These are phyloP conservation scores for Pythium sukuiense DNA, from an alignment of 352 stramenopile genomes.

Conservation along the genomic window DNA sequence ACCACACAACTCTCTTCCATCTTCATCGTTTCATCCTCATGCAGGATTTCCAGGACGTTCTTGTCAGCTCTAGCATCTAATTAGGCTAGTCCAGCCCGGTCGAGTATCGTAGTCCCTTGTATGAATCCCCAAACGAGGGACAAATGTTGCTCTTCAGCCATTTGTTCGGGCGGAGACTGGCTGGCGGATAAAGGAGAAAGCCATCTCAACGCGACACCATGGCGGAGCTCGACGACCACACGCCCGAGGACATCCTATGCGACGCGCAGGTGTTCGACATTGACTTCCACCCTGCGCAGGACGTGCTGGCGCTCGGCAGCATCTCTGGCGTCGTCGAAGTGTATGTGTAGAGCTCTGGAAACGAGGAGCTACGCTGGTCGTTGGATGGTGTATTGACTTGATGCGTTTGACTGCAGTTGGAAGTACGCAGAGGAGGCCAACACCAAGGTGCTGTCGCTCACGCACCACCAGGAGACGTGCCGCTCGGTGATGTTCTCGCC, in stretches of 20 bases:
- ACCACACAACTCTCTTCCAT: background rate
- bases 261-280: slow-evolving; percentile 82
- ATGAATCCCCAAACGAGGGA: slow-evolving; percentile 7
- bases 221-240: slow-evolving; percentile 71
- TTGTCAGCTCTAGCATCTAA: background rate
- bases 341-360: slow-evolving; percentile 31
- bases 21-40: background rate
- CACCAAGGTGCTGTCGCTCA: slow-evolving; percentile 68
- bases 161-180: slow-evolving; percentile 16
- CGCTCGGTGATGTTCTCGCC: slow-evolving; percentile 69
- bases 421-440: slow-evolving; percentile 79
- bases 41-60: background rate
- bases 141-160: slow-evolving; percentile 24
- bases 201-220: slow-evolving; percentile 31
- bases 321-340: slow-evolving; percentile 84
- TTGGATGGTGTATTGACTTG: too few species aligned
- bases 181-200: slow-evolving; percentile 5
- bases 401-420: background rate
- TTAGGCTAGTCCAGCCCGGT: background rate
- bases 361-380: too few species aligned
- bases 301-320: slow-evolving; percentile 72
- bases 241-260: slow-evolving; percentile 76
- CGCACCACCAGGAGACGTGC: slow-evolving; percentile 73
- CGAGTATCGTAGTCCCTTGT: slow-evolving; percentile 8
- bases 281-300: slow-evolving; percentile 74